phyloP scores from a whole-genome alignment of 768 basidiomycete species.

The Leccinellum rugosiceps region DNA sequence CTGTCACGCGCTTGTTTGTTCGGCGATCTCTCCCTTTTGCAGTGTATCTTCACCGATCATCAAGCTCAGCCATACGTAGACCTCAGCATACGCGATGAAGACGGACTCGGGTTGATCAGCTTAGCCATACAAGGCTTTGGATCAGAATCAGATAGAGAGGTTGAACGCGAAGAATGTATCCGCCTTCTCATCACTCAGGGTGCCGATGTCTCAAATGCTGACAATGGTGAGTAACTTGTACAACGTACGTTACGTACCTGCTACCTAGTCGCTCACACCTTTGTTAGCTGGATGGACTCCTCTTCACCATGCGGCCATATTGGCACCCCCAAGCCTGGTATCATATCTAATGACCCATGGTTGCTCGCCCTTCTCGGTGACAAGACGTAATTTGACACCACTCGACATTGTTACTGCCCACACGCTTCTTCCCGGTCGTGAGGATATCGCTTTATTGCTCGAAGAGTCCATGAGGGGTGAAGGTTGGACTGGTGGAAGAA shows the following conservation, averaged over 20 bases:
- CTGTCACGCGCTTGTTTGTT: conserved; percentile 75
- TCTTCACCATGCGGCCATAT: conserved; percentile 85
- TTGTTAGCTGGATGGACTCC: conserved; percentile 88
- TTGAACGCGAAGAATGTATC: conserved; percentile 90
- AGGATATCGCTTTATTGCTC: conserved; percentile 82
- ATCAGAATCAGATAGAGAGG: conserved; percentile 74
- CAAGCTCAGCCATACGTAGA: conserved; percentile 67
- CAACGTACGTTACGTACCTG: not conserved
- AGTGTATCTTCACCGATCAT: conserved; percentile 66
- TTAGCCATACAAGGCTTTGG: conserved; percentile 79
- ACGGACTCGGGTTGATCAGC: conserved; percentile 79
- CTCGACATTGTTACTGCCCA: conserved; percentile 89
- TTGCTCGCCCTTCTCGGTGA: conserved; percentile 76
- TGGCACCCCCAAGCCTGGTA: conserved; percentile 86
- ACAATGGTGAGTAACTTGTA: conserved; percentile 50
- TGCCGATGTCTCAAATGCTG: conserved; percentile 56
- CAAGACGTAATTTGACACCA: conserved; percentile 77
- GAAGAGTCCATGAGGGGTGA: conserved; percentile 85
- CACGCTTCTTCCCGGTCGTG: conserved; percentile 74
- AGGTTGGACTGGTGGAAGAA: conserved; percentile 77
- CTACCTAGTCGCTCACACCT: conserved; percentile 1
- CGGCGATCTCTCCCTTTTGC: conserved; percentile 68
- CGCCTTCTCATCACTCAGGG: conserved; percentile 77
- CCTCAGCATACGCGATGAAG: conserved; percentile 73
- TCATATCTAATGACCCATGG: conserved; percentile 92